Evolutionary conservation across 768 basidiomycete species (phyloP), one percentile per base, ranked within the genome.

Genomic region (Termitomyces sp.): DNA sequence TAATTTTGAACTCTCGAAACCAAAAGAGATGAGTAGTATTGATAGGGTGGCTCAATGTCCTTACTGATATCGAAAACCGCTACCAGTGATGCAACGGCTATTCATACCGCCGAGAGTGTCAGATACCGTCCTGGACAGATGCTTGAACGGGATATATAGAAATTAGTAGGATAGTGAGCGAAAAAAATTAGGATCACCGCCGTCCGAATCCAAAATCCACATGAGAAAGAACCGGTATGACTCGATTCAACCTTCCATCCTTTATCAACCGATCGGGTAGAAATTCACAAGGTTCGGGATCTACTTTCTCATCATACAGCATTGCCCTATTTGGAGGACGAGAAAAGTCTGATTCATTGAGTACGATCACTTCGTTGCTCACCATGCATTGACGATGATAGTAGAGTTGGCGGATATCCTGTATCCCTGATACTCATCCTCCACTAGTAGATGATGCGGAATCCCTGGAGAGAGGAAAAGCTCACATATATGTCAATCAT

Each of bases 81-180:
- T 33, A 75, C 57, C n/a, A 76, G 51, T 28, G 64, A 66, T 0
- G 69, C 66, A 15, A 71, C 58, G 0, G 69, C 62, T 22, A 75
- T 64, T 67, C 64, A 76, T 15, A 73, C 47, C 24, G 62, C 62
- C 9, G 66, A 64, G 9, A 70, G 66, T 1, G 72, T 75, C 60
- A 77, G 66, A 24, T 67, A 59, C 9, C 67, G 68, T 2, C 75
- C 76, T 8, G 74, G 73, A 52, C 77, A 77, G 15, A 71, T 47
- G 5, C 69, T 68, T 57, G 5, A 18, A 46, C 18, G 44, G 0
- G 10, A 46, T 5, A 18, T 16, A 18, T 46, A n/a, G 5, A 22
- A 8, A n/a, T 29, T 10, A 29, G 3, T n/a, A 12, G 26, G 15
- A 18, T 10, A 16, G 8, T 4, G 0, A 10, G 24, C 18, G 6